A percentile compares a stretch with the other conserved stretches of the same genome.
phyloP scores from a whole-genome alignment of 148 eudicot species.

The Linanthus parryae region DNA sequence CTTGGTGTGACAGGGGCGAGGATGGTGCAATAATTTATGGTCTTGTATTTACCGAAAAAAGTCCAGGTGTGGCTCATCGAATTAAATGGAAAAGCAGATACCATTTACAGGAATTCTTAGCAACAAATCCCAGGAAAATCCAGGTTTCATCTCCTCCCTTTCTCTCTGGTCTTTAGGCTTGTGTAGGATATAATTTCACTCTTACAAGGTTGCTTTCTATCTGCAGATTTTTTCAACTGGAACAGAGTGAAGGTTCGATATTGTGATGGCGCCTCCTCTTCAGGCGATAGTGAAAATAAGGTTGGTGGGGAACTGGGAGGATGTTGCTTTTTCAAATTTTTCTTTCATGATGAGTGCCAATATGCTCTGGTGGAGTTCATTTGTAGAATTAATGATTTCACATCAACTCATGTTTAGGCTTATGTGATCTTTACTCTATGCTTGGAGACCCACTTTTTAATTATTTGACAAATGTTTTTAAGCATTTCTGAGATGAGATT shows the following conservation, averaged over 20 bases:
- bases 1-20: constrained; percentile 99
- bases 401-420: neutral
- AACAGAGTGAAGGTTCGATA: constrained; percentile 90
- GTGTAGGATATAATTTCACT: neutral
- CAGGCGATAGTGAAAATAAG: constrained; percentile 84
- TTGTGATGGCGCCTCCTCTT: constrained; percentile 97
- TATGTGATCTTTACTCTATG: no score
- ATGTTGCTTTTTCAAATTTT: no score
- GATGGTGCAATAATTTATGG: constrained; percentile 81
- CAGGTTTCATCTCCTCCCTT: no score
- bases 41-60: constrained; percentile 82
- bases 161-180: no score
- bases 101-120: constrained; percentile 88
- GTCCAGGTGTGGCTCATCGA: constrained; percentile 88
- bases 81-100: constrained; percentile 63
- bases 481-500: no score
- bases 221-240: constrained; percentile 95
- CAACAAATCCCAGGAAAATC: constrained; percentile 84
- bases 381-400: neutral
- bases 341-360: no score
- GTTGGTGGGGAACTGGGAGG: no score
- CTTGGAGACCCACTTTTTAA: no score
- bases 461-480: no score
- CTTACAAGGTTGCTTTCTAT: neutral
- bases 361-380: no score